Base-by-base conservation (phyloP, 352 stramenopile species). In the Thalassiosira mediterranea region DNA sequence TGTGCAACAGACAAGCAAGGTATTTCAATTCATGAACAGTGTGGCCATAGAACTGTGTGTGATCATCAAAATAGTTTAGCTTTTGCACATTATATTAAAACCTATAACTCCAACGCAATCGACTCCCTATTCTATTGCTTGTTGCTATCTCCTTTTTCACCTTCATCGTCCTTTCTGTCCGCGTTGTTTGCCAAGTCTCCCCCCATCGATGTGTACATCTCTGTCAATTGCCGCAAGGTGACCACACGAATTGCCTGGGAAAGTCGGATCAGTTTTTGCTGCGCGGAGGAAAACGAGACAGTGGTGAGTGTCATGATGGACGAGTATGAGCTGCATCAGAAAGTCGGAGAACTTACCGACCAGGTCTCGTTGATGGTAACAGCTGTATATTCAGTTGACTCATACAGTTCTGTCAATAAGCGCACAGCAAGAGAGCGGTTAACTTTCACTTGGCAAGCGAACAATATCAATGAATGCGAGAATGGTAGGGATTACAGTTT, bases 341-440 rank as follows among this genome's bases (percentile, higher is more conserved):
- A 4, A 31, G 26, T 4, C 2, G 38, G 25, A 46, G n/a, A 42
- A 61, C 68, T 72, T 17, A 68, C 72, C 56, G 71, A 34, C 70
- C 64, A 80, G 40, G 65, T 88, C 70, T 92, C 87, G 54, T 92
- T 82, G 42, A 92, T 92, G 25, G 72, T 88, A 28, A 92, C 79
- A 53, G 84, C 87, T 31, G 79, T 88, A 67, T 90, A 92, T 63
- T 92, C 87, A 15, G 87, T 87, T n/a, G 69, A 90, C 72, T 92
- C 87, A 72, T 92, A 91, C 7, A 92, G 62, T 64, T 90, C 70
- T 79, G 32, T 21, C 0, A 11, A 51, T 34, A 59, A 47, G 42
- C 4, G 47, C 31, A 17, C 1, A 66, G 28, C 11, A n/a, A 53
- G 15, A 15, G 31, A 26, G 4, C 8, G 13, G 17, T 44, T 28